Percentiles rank a stretch among this genome's conserved stretches.
Conservation (phyloP, 192 early-diverging fungal genomes). For the Lobulomyces angularis region DNA sequence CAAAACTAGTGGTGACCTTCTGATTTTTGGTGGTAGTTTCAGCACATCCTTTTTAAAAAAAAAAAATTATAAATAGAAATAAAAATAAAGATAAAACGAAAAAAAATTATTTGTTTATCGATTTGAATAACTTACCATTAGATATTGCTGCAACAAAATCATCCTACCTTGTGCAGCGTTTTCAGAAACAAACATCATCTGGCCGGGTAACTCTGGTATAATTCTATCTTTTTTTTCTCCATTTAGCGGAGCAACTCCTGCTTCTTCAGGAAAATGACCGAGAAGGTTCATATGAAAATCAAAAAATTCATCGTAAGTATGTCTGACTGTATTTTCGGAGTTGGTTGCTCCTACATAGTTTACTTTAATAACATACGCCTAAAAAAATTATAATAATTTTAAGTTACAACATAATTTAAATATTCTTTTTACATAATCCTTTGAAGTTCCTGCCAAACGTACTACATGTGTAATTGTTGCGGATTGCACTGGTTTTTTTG, state of each 20-base stretch:
- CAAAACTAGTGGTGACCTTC: slow-evolving; percentile 29
- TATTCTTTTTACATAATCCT: too few relatives aligned
- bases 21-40: slow-evolving; percentile 32
- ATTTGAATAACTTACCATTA: slow-evolving; percentile 20
- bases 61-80: background rate
- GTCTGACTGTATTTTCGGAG: slow-evolving; percentile 1
- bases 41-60: slow-evolving; percentile 23
- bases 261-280: slow-evolving; percentile 44
- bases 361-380: slow-evolving; percentile 19
- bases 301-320: slow-evolving; percentile 29
- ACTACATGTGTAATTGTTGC: slow-evolving; percentile 19
- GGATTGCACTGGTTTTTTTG: slow-evolving; percentile 30
- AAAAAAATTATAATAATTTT: background rate
- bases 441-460: slow-evolving; percentile 4
- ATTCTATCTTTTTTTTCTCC: slow-evolving; percentile 10
- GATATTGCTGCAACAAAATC: slow-evolving; percentile 27
- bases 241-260: slow-evolving; percentile 20
- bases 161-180: slow-evolving; percentile 29
- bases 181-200: slow-evolving; percentile 50
- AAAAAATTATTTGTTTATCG: slow-evolving; percentile 1
- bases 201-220: slow-evolving; percentile 39
- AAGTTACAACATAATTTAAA: too few relatives aligned
- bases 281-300: slow-evolving; percentile 40
- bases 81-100: background rate
- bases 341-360: slow-evolving; percentile 14